Percentiles rank a stretch among this genome's conserved stretches.
Evolutionary conservation across 139 green algal species (phyloP).

Genomic region (Chlorella ohadii): DNA sequence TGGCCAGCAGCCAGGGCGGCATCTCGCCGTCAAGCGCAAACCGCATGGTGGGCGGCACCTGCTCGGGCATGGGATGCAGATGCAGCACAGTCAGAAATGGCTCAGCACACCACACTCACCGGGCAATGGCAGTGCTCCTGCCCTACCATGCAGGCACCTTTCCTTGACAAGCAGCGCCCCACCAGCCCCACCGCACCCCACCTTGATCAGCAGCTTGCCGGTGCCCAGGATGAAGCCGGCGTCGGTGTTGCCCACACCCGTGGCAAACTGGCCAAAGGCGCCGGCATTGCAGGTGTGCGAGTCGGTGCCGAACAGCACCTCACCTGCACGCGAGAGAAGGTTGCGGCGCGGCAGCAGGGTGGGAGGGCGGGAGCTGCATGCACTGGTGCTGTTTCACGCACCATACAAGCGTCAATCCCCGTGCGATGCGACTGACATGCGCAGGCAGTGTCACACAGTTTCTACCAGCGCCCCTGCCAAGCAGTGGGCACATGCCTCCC

Average conservation of each 20-base stretch:
- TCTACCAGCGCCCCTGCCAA: neutral
- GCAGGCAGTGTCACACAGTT: neutral
- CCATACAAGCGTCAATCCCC: too few species aligned
- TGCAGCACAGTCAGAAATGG: neutral
- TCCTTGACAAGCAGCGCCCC: neutral
- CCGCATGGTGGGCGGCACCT: constrained; percentile 93
- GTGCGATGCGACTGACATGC: too few species aligned
- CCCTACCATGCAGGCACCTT: too few species aligned
- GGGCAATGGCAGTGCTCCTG: too few species aligned
- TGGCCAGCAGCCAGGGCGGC: constrained; percentile 90
- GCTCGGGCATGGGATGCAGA: neutral
- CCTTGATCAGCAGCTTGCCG: constrained; percentile 97
- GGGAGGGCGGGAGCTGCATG: too few species aligned
- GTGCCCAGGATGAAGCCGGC: constrained; percentile 97
- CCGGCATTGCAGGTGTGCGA: constrained; percentile 97
- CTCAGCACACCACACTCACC: too few species aligned
- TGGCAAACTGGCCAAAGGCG: constrained; percentile 97
- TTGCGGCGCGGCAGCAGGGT: neutral
- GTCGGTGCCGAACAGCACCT: constrained; percentile 98
- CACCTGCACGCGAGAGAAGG: constrained; percentile 35
- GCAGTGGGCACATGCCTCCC: neutral
- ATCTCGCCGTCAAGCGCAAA: constrained; percentile 96
- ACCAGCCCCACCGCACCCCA: constrained; percentile 8
- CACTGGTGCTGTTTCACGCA: too few species aligned
- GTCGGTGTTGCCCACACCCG: constrained; percentile 96